Evolutionary conservation across 2,329 filamentous ascomycete genomes (phyloP), one percentile per base, ranked within the genome.

Genomic region (Fusarium pseudonygamai): DNA sequence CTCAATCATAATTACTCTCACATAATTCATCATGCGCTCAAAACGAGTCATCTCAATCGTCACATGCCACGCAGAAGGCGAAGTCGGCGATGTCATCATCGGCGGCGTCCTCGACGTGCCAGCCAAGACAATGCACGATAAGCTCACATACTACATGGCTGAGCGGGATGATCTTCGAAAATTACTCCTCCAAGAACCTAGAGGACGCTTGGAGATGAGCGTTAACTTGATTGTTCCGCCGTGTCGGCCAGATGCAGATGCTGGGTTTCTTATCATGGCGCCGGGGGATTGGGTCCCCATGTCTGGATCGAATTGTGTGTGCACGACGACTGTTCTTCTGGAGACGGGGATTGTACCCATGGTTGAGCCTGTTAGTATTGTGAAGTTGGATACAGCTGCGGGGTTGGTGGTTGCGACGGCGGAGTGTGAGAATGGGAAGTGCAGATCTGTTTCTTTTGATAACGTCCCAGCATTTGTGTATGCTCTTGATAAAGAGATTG

Each of bases 11-110:
- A 11, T 7, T 12, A 28, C 32, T 8, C 16, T 15, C 47, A 16
- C 14, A 46, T 9, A 49, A 16, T 28, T 5, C 16, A 53, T 1
- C 22, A 72, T 72, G 70, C 50, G 60, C 11, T 72, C 70, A 42
- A 60, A 63, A 52, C 49, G 73, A 47, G 78, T 76, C 7, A 68
- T 81, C 20, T 75, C 75, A 12, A 69, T 83, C 18, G 80, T 84
- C 9, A 78, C 80, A 40, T 79, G 79, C 64, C 83, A 84, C 46
- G 80, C 82, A 18, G 83, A 82, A 68, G 84, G 84, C 57, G 81
- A 83, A 75, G 84, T 86, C 1, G 83, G 86, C 56, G 85, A 88
- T 73, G 86, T 87, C 18, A 82, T 87, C 50, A 80, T 83, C 16
- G 84, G 85, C 22, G 86, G 85, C 24, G 84, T 87, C 6, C 79